phyloP scores from a whole-genome alignment of 208 protist species.

The Crithidia thermophila region DNA sequence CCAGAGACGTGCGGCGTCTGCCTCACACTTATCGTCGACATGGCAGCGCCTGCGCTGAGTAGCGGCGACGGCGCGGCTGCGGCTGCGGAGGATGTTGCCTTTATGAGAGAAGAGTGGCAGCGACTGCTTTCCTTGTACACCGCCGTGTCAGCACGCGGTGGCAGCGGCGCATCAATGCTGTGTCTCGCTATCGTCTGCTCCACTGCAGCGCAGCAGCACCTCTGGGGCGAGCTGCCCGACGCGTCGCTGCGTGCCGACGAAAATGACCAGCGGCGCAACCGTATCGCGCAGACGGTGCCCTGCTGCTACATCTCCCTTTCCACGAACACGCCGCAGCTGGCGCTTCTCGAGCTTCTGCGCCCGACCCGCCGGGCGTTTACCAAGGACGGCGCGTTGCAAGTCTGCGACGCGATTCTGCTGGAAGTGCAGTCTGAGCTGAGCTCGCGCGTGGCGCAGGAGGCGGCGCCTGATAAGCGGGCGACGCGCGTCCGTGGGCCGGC shows the following conservation, averaged over 20 bases:
- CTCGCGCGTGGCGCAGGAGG: not conserved
- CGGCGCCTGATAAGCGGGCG: conserved; percentile 5
- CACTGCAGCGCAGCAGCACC: conserved; percentile 15
- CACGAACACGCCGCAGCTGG: conserved; percentile 19
- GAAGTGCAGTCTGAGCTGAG: conserved; percentile 15
- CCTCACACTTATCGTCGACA: conserved; percentile 24
- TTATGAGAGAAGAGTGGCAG: conserved; percentile 22
- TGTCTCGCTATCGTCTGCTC: conserved; percentile 35
- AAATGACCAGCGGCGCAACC: too few relatives aligned
- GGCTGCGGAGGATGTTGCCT: not conserved
- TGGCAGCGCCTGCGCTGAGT: not conserved
- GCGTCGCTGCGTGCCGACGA: not conserved
- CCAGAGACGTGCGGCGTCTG: conserved; percentile 11
- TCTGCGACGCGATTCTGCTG: conserved; percentile 19
- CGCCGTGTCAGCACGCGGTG: not conserved
- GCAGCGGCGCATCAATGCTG: conserved; percentile 3
- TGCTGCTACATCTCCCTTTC: conserved; percentile 30
- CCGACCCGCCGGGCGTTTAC: conserved; percentile 26
- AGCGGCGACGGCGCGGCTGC: not conserved
- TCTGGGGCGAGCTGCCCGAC: conserved; percentile 17
- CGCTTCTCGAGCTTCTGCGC: conserved; percentile 29
- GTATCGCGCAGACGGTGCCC: not conserved
- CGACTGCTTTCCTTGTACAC: conserved; percentile 21
- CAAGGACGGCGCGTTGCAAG: conserved; percentile 8
- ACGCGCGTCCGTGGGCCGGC: conserved; percentile 27